Percentiles rank a stretch among this genome's conserved stretches.
These are phyloP conservation scores for Paracamarosporium sp. DNA, from an alignment of 2,329 filamentous ascomycete species.

Conservation along the genomic window DNA sequence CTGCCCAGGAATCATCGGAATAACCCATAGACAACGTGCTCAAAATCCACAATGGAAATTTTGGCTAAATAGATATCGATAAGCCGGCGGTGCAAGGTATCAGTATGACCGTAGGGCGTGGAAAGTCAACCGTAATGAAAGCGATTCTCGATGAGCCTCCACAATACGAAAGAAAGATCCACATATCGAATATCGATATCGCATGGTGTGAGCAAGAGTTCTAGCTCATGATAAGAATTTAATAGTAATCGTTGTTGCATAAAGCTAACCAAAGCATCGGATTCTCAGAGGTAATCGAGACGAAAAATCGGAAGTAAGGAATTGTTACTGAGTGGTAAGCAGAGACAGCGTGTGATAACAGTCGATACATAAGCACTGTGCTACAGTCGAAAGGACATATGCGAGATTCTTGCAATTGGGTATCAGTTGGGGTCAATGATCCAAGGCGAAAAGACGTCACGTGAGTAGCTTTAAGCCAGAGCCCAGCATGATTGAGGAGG, in stretches of 20 bases:
- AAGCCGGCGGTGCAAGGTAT: constrained; percentile 1
- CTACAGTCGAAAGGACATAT: no score
- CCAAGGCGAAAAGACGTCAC: no score
- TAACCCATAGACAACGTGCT: no score
- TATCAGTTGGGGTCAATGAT: no score
- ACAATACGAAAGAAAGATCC: not conserved
- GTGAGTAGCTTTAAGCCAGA: no score
- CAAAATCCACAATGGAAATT: constrained; percentile 13
- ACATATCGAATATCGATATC: constrained; percentile 1
- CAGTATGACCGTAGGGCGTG: constrained; percentile 7
- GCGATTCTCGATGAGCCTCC: constrained; percentile 18
- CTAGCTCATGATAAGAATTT: constrained; percentile 20
- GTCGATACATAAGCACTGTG: no score
- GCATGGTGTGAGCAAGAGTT: constrained; percentile 33
- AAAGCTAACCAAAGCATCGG: not conserved
- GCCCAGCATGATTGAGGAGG: no score
- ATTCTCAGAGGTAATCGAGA: constrained; percentile 27
- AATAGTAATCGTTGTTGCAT: not conserved
- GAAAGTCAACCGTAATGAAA: constrained; percentile 45
- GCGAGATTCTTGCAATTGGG: no score
- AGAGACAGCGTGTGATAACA: constrained; percentile 58
- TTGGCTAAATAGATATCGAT: constrained; percentile 5
- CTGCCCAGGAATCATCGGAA: no score
- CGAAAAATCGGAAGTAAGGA: constrained; percentile 53
- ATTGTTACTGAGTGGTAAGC: constrained; percentile 56